These are phyloP conservation scores for Rhodosporidiobolus odoratus DNA, from an alignment of 768 basidiomycete genomes.

Conservation along the genomic window DNA sequence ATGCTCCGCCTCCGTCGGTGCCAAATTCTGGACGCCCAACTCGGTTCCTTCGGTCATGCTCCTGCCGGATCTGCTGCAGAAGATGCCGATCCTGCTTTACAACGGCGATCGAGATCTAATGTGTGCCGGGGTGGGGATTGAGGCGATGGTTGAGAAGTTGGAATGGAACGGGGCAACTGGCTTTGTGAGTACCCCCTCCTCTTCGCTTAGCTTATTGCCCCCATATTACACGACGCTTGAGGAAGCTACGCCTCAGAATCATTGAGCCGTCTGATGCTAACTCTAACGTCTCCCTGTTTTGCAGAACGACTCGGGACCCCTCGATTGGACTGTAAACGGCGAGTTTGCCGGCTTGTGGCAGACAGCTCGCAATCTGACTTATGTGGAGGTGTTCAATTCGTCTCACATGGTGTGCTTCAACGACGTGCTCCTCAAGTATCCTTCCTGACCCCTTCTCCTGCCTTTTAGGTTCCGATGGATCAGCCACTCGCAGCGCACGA, in stretches of 20 bases:
- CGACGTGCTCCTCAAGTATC: neutral
- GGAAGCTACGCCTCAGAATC: no score
- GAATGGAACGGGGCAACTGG: constrained; percentile 81
- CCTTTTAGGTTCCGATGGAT: constrained; percentile 57
- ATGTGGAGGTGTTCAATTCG: constrained; percentile 85
- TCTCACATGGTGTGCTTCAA: constrained; percentile 72
- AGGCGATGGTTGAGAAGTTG: constrained; percentile 75
- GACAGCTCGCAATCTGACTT: constrained; percentile 79
- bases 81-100: constrained; percentile 65
- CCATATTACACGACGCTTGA: no score
- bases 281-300: neutral
- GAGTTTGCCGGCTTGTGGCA: constrained; percentile 86
- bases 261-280: no score
- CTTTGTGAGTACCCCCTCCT: constrained; percentile 51
- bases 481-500: constrained; percentile 82
- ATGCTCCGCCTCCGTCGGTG: constrained; percentile 65
- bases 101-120: constrained; percentile 93
- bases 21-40: constrained; percentile 56
- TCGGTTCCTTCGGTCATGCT: constrained; percentile 70
- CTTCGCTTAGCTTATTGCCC: no score
- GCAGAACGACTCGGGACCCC: constrained; percentile 42
- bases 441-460: neutral
- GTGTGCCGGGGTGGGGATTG: constrained; percentile 88
- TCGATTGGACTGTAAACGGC: constrained; percentile 59
- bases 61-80: constrained; percentile 70